phyloP scores from a whole-genome alignment of 2,329 filamentous ascomycete genomes.

The Aspergillus clavatus region DNA sequence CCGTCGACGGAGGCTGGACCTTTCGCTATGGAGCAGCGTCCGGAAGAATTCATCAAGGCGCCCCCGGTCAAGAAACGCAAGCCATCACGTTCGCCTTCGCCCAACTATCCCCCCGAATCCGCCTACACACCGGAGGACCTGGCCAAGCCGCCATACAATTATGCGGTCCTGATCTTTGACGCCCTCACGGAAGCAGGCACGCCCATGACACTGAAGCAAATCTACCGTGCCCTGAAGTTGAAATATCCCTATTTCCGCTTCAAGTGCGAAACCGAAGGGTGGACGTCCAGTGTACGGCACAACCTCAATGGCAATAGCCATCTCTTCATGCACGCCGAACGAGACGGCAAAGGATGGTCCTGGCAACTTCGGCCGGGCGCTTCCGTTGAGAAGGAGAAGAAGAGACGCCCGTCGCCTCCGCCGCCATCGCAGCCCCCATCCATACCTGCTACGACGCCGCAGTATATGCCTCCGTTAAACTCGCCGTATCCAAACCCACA shows the following conservation, averaged over 20 bases:
- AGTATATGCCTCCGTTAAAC: constrained; percentile 34
- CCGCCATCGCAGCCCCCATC: constrained; percentile 29
- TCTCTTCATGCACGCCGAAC: constrained; percentile 57
- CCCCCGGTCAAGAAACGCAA: constrained; percentile 48
- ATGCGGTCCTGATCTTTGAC: constrained; percentile 61
- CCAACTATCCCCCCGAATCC: constrained; percentile 55
- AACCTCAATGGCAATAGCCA: constrained; percentile 56
- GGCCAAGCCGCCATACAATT: constrained; percentile 58
- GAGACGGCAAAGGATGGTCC: constrained; percentile 58
- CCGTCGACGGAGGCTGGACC: constrained; percentile 41
- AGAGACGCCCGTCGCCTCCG: constrained; percentile 45
- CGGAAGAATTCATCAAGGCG: constrained; percentile 41
- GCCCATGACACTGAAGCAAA: constrained; percentile 61
- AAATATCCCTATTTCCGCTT: constrained; percentile 59
- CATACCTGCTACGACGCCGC: constrained; percentile 24
- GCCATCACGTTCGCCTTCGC: constrained; percentile 55
- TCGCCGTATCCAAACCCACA: constrained; percentile 28
- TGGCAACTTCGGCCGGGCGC: constrained; percentile 58
- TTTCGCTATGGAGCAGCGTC: constrained; percentile 32
- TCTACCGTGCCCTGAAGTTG: constrained; percentile 59
- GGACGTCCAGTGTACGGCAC: constrained; percentile 64
- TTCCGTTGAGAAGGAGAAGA: constrained; percentile 56
- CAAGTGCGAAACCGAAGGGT: constrained; percentile 60
- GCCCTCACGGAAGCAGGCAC: constrained; percentile 54
- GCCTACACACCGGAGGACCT: constrained; percentile 60